Conservation (phyloP, 257 asterid genomes). For the Anisodus acutangulus region DNA sequence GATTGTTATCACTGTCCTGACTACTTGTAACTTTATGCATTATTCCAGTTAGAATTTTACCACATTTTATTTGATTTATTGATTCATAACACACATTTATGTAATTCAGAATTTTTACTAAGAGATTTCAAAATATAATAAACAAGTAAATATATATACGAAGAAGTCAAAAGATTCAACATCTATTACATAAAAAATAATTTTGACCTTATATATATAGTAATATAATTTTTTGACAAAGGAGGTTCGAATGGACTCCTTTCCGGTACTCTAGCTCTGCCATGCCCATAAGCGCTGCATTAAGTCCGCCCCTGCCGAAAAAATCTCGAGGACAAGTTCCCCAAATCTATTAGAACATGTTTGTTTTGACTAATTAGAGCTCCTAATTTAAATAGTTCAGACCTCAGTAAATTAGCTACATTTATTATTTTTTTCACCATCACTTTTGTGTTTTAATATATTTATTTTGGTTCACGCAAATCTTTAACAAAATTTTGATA, state of each 20-base stretch:
- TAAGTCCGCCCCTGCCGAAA: not conserved
- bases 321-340: not conserved
- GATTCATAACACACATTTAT: too few relatives aligned
- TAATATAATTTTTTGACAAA: too few relatives aligned
- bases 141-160: too few relatives aligned
- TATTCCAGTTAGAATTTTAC: not conserved
- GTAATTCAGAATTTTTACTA: too few relatives aligned
- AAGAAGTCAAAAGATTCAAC: too few relatives aligned
- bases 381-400: not conserved
- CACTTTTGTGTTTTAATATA: not conserved
- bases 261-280: too few relatives aligned
- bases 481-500: not conserved
- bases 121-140: too few relatives aligned
- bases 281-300: not conserved
- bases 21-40: not conserved
- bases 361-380: not conserved
- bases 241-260: too few relatives aligned
- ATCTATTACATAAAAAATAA: too few relatives aligned
- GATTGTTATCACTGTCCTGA: not conserved
- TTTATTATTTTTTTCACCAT: not conserved
- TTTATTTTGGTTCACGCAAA: not conserved
- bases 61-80: not conserved
- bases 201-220: too few relatives aligned
- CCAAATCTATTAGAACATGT: not conserved
- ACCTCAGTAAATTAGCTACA: not conserved